Percentiles rank a stretch among this genome's conserved stretches.
These are phyloP conservation scores for Tympanopsis confertula DNA, from an alignment of 2,329 filamentous ascomycete genomes.

Conservation along the genomic window DNA sequence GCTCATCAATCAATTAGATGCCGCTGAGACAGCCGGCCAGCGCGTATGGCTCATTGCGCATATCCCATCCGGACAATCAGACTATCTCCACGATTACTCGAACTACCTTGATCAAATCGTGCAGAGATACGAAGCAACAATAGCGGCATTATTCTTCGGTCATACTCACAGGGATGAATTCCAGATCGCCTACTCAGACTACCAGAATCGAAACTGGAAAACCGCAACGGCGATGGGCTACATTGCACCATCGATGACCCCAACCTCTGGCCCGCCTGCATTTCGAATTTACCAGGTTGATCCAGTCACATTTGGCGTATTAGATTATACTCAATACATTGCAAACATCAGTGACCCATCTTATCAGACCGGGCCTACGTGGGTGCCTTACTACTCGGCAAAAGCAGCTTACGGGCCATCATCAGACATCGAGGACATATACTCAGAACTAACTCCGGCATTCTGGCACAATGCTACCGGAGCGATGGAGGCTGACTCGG, in stretches of 20 bases:
- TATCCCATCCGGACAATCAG: constrained; percentile 36
- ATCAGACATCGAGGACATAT: constrained; percentile 12
- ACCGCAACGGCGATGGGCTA: constrained; percentile 39
- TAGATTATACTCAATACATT: constrained; percentile 41
- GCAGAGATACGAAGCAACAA: constrained; percentile 37
- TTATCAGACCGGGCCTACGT: constrained; percentile 34
- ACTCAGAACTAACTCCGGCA: constrained; percentile 35
- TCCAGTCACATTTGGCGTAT: constrained; percentile 39
- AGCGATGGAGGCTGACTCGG: constrained; percentile 27
- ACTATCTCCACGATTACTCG: constrained; percentile 38
- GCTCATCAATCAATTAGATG: constrained; percentile 38
- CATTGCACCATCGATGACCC: constrained; percentile 40
- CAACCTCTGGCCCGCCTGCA: constrained; percentile 39
- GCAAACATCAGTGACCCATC: constrained; percentile 33
- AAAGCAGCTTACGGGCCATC: constrained; percentile 36
- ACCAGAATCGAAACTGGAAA: constrained; percentile 22
- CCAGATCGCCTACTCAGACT: constrained; percentile 39
- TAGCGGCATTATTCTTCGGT: constrained; percentile 42
- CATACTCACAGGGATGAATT: constrained; percentile 47
- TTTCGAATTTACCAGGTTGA: constrained; percentile 49
- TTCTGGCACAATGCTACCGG: constrained; percentile 49
- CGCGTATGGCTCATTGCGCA: constrained; percentile 46
- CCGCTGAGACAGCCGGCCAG: constrained; percentile 36
- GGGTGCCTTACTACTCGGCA: constrained; percentile 43
- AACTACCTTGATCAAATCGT: constrained; percentile 41